A percentile compares a stretch with the other conserved stretches of the same genome.
Conservation (phyloP, 2,329 filamentous ascomycete species). For the Alternaria sp. region DNA sequence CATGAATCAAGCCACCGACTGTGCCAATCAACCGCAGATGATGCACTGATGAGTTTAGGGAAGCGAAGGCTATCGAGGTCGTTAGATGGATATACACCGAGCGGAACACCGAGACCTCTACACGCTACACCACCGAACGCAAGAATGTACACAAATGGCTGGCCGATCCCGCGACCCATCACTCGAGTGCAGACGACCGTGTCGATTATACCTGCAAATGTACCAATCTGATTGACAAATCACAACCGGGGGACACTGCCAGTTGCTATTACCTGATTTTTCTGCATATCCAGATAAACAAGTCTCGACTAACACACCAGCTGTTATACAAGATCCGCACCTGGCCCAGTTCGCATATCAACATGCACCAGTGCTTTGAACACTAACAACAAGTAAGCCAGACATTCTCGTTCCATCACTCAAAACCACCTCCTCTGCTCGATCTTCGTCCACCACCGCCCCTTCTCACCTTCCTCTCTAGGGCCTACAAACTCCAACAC, state of each 20-base stretch:
- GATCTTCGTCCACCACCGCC: slow-evolving; percentile 52
- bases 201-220: not conserved
- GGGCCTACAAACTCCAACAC: slow-evolving; percentile 52
- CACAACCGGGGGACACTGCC: too few relatives aligned
- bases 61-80: not conserved
- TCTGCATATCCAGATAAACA: not conserved
- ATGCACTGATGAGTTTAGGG: not conserved
- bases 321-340: not conserved
- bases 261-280: not conserved
- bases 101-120: not conserved
- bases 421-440: slow-evolving; percentile 55
- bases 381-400: not conserved
- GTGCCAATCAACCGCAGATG: slow-evolving; percentile 2
- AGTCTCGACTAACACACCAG: not conserved
- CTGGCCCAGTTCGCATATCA: not conserved
- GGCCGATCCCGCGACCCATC: not conserved
- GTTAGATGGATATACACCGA: not conserved
- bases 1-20: slow-evolving; percentile 26
- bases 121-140: not conserved
- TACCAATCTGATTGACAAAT: not conserved
- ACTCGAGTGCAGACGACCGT: not conserved
- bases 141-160: not conserved
- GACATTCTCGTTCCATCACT: not conserved
- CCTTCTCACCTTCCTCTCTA: slow-evolving; percentile 52
- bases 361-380: not conserved